Percentiles rank a stretch among this genome's conserved stretches.
Evolutionary conservation across 2,329 filamentous ascomycete genomes (phyloP).

Genomic region (Albifimbria verrucaria): DNA sequence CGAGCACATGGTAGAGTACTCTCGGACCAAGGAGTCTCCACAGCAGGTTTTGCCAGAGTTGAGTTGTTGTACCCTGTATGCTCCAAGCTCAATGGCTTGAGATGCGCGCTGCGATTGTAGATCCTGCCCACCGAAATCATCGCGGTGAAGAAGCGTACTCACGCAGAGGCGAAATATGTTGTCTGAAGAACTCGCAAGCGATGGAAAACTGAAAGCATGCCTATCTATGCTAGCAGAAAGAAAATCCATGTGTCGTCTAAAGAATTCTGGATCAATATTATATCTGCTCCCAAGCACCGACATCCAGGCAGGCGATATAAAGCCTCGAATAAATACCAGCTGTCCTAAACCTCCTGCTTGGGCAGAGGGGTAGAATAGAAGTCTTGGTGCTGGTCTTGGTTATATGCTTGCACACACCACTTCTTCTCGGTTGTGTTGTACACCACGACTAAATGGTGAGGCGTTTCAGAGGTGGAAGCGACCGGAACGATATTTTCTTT

Average conservation of each 20-base stretch:
- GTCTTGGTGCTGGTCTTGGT: neutral
- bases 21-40: conserved; percentile 9
- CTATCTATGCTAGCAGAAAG: conserved; percentile 4
- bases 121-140: conserved; percentile 5
- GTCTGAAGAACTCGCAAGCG: conserved; percentile 5
- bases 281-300: conserved; percentile 7
- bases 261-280: conserved; percentile 10
- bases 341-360: conserved; percentile 1
- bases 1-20: conserved; percentile 8
- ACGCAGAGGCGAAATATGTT: conserved; percentile 10
- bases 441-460: conserved; percentile 5
- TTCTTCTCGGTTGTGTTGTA: conserved; percentile 2
- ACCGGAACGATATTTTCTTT: neutral
- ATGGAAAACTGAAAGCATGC: conserved; percentile 6
- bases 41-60: conserved; percentile 3
- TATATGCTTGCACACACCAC: conserved; percentile 1
- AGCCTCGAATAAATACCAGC: conserved; percentile 8
- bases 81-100: neutral
- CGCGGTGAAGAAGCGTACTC: conserved; percentile 6
- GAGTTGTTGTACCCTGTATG: conserved; percentile 5
- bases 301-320: conserved; percentile 7
- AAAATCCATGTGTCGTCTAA: conserved; percentile 8
- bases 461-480: neutral
- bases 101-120: conserved; percentile 2
- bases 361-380: neutral